These are phyloP conservation scores for Colletotrichum sidae DNA, from an alignment of 2,329 filamentous ascomycete species.

Conservation along the genomic window DNA sequence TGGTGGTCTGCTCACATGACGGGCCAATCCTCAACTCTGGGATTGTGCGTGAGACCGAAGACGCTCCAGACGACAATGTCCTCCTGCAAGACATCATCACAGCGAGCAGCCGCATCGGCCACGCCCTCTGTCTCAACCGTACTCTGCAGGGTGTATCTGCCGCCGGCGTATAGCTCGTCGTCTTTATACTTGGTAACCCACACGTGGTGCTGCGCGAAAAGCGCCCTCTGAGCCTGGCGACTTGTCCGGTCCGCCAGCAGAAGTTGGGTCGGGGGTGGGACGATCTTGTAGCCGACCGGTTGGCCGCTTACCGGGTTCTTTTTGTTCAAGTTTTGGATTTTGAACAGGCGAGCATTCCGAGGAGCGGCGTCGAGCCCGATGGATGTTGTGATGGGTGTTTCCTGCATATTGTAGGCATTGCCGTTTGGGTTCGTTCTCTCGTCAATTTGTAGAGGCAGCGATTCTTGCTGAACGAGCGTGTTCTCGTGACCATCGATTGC, in stretches of 20 bases:
- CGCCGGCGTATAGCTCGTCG: slow-evolving; percentile 11
- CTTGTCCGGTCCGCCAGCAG: slow-evolving; percentile 11
- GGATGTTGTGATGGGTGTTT: slow-evolving; percentile 56
- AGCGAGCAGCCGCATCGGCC: slow-evolving; percentile 5
- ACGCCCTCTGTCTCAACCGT: neutral
- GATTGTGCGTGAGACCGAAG: slow-evolving; percentile 66
- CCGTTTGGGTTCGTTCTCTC: slow-evolving; percentile 60
- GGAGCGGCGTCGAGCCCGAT: slow-evolving; percentile 41
- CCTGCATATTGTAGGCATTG: slow-evolving; percentile 53
- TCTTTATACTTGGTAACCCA: slow-evolving; percentile 22
- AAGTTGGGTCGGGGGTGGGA: slow-evolving; percentile 14
- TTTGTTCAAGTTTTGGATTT: slow-evolving; percentile 47
- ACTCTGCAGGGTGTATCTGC: slow-evolving; percentile 5
- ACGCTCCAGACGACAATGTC: slow-evolving; percentile 69
- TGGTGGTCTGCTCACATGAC: slow-evolving; percentile 54
- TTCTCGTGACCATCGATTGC: slow-evolving; percentile 65
- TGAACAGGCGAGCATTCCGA: slow-evolving; percentile 50
- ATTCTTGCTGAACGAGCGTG: slow-evolving; percentile 47
- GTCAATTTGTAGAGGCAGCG: slow-evolving; percentile 43
- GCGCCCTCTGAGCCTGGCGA: slow-evolving; percentile 12
- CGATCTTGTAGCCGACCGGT: slow-evolving; percentile 45
- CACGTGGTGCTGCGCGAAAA: slow-evolving; percentile 10
- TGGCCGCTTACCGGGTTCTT: slow-evolving; percentile 46
- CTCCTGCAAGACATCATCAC: slow-evolving; percentile 64
- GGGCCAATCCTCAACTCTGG: slow-evolving; percentile 67